Conservation (phyloP, 2,329 filamentous ascomycete species). For the Cladosporium sp. region DNA sequence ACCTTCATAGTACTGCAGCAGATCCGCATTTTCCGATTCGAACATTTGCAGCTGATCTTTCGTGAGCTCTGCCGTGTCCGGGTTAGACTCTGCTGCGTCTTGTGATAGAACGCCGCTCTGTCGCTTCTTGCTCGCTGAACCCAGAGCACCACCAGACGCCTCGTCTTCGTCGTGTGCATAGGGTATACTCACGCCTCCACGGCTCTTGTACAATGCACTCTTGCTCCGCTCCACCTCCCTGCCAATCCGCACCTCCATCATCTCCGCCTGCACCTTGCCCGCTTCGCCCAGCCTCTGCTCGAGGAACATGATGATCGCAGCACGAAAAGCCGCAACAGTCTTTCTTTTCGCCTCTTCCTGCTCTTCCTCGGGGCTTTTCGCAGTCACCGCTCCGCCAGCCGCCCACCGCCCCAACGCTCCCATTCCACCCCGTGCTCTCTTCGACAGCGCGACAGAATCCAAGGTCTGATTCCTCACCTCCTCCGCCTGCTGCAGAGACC, state of each 20-base stretch:
- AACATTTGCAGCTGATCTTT: slow-evolving; percentile 89
- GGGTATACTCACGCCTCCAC: slow-evolving; percentile 19
- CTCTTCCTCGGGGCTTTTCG: slow-evolving; percentile 62
- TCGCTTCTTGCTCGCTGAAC: slow-evolving; percentile 22
- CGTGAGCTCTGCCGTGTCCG: slow-evolving; percentile 51
- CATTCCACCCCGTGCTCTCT: slow-evolving; percentile 56
- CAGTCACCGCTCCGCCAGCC: slow-evolving; percentile 46
- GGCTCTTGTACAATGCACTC: slow-evolving; percentile 68
- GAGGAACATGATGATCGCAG: slow-evolving; percentile 79
- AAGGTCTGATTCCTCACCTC: slow-evolving; percentile 74
- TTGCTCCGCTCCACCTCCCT: slow-evolving; percentile 85
- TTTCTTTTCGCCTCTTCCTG: slow-evolving; percentile 66
- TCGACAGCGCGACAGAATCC: slow-evolving; percentile 64
- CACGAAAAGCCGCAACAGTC: slow-evolving; percentile 65
- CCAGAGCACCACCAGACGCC: slow-evolving; percentile 2
- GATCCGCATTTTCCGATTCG: slow-evolving; percentile 84
- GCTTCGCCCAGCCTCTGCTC: slow-evolving; percentile 70
- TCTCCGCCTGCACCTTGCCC: slow-evolving; percentile 72
- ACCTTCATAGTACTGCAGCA: slow-evolving; percentile 90
- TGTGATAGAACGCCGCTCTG: slow-evolving; percentile 16
- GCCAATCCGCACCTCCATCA: slow-evolving; percentile 87
- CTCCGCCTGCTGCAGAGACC: slow-evolving; percentile 74
- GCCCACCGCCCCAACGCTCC: slow-evolving; percentile 68
- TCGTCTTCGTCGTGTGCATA: slow-evolving; percentile 20
- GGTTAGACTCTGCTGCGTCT: background rate